Conservation (phyloP, 305 asterid genomes). For the Rubia balearica region DNA sequence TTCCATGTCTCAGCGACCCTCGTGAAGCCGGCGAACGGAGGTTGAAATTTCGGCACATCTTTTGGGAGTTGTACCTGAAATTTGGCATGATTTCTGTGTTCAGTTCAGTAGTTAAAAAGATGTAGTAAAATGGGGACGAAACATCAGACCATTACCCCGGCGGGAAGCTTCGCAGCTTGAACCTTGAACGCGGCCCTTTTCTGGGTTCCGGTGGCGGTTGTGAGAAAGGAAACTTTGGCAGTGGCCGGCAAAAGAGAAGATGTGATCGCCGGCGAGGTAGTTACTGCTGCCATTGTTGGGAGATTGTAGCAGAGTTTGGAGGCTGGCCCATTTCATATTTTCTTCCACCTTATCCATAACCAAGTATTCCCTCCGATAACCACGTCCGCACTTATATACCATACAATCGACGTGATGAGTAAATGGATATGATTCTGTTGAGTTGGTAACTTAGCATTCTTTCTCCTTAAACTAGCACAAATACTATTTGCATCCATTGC, state of each 20-base stretch:
- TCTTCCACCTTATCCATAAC: slow-evolving; percentile 14
- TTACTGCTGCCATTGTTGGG: slow-evolving; percentile 3
- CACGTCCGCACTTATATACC: slow-evolving; percentile 1
- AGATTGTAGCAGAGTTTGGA: not conserved
- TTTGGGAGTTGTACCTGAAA: slow-evolving; percentile 64
- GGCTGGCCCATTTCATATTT: too few relatives aligned
- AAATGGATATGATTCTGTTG: not conserved
- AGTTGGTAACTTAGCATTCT: too few relatives aligned
- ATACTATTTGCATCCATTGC: too few relatives aligned
- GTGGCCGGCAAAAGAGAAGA: slow-evolving; percentile 41
- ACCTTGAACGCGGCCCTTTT: slow-evolving; percentile 35
- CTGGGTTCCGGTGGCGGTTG: slow-evolving; percentile 18
- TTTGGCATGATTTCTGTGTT: not conserved
- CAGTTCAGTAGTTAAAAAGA: not conserved
- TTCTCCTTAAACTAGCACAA: too few relatives aligned
- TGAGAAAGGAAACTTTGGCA: not conserved
- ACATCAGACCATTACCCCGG: slow-evolving; percentile 44
- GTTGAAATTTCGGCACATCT: slow-evolving; percentile 52
- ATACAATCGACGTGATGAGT: not conserved
- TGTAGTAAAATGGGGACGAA: not conserved
- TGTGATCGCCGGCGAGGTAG: slow-evolving; percentile 35
- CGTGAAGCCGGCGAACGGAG: slow-evolving; percentile 73
- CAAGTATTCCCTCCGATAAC: not conserved
- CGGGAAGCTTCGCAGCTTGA: slow-evolving; percentile 73
- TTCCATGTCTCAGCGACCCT: slow-evolving; percentile 88